Percentiles rank a stretch among this genome's conserved stretches.
phyloP scores from a whole-genome alignment of 495 filamentous ascomycete species.

The Bryoglossum gracile region DNA sequence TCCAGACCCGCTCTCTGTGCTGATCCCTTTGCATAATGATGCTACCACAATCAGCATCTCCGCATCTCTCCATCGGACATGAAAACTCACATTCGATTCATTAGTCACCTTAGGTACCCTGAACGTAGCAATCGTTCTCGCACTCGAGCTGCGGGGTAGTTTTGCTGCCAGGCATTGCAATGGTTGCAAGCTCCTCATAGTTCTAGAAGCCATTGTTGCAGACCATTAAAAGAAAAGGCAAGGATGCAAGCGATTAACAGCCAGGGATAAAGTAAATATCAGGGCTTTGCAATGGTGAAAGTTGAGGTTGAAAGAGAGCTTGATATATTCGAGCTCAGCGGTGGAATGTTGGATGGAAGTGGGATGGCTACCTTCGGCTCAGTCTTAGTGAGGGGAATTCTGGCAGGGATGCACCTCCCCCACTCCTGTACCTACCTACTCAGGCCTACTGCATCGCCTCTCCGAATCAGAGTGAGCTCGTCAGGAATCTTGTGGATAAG shows the following conservation, averaged over 20 bases:
- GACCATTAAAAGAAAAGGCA: too few relatives aligned
- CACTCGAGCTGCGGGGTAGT: constrained; percentile 17
- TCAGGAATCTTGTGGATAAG: too few relatives aligned
- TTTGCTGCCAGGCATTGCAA: constrained; percentile 13
- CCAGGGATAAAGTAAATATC: too few relatives aligned
- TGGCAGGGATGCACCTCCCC: too few relatives aligned
- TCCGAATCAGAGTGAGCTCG: too few relatives aligned
- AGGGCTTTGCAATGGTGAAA: too few relatives aligned
- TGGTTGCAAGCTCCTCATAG: constrained; percentile 16
- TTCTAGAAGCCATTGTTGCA: constrained; percentile 21
- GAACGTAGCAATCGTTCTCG: constrained; percentile 45
- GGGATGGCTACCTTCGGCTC: too few relatives aligned
- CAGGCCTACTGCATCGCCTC: not conserved
- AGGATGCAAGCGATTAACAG: not conserved
- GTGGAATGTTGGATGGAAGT: too few relatives aligned
- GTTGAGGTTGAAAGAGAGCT: too few relatives aligned
- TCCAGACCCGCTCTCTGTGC: constrained; percentile 66
- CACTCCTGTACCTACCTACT: not conserved
- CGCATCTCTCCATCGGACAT: constrained; percentile 2
- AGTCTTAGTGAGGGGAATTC: too few relatives aligned
- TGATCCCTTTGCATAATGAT: constrained; percentile 79
- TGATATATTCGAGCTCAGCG: too few relatives aligned
- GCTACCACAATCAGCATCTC: constrained; percentile 40
- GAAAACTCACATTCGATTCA: constrained; percentile 76
- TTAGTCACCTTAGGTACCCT: constrained; percentile 82